These are phyloP conservation scores for Candida alai DNA, from an alignment of 805 yeast genomes.

Conservation along the genomic window DNA sequence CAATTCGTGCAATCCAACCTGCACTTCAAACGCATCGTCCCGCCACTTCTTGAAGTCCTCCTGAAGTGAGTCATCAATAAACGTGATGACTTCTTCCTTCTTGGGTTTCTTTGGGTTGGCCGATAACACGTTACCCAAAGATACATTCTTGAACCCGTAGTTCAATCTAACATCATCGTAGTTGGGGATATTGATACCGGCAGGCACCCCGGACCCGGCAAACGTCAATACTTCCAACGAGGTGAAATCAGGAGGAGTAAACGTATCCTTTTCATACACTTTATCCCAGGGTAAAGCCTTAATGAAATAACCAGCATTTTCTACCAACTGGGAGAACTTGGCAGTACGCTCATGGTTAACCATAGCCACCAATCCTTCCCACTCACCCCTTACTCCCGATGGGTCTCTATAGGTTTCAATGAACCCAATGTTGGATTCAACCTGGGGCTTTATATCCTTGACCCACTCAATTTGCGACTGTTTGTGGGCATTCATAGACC, in stretches of 20 bases:
- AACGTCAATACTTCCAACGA: slow-evolving; percentile 85
- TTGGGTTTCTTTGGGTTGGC: slow-evolving; percentile 63
- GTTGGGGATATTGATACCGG: slow-evolving; percentile 90
- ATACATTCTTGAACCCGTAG: slow-evolving; percentile 84
- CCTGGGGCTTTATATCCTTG: slow-evolving; percentile 73
- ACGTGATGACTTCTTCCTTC: slow-evolving; percentile 65
- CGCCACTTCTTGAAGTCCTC: slow-evolving; percentile 65
- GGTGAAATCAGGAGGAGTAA: slow-evolving; percentile 90
- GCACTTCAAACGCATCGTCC: slow-evolving; percentile 84
- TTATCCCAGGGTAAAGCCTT: slow-evolving; percentile 71
- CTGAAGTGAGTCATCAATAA: slow-evolving; percentile 50
- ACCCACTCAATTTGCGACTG: slow-evolving; percentile 86
- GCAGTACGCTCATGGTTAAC: slow-evolving; percentile 84
- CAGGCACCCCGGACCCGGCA: slow-evolving; percentile 88
- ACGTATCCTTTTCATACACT: slow-evolving; percentile 75
- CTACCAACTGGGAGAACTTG: slow-evolving; percentile 69
- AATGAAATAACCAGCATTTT: slow-evolving; percentile 62
- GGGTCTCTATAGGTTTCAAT: slow-evolving; percentile 94
- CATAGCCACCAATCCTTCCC: slow-evolving; percentile 90
- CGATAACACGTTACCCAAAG: slow-evolving; percentile 78
- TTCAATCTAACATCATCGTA: slow-evolving; percentile 85
- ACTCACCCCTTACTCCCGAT: slow-evolving; percentile 86
- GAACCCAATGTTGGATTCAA: slow-evolving; percentile 77
- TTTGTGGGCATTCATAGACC: slow-evolving; percentile 81
- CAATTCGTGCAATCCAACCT: slow-evolving; percentile 89